Conservation (phyloP, 2,329 filamentous ascomycete genomes). For the Lachnellula cervina region DNA sequence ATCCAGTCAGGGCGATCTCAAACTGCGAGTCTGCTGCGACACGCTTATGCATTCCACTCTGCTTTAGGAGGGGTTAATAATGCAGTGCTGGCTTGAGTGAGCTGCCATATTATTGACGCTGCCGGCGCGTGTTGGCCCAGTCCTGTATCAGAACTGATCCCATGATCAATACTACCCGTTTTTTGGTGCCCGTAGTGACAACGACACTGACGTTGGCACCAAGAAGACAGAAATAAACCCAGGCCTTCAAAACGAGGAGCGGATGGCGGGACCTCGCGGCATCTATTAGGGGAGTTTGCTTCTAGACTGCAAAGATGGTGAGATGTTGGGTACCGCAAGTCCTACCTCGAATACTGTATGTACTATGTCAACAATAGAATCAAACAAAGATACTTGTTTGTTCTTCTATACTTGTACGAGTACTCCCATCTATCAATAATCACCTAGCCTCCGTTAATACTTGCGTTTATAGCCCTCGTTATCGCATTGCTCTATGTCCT, state of each 20-base stretch:
- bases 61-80: constrained; percentile 16
- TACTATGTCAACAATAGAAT: too few relatives aligned
- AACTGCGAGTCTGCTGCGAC: constrained; percentile 12
- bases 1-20: constrained; percentile 7
- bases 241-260: too few relatives aligned
- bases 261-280: too few relatives aligned
- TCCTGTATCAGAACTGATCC: constrained; percentile 15
- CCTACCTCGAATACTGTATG: background rate
- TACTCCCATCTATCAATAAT: too few relatives aligned
- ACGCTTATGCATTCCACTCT: constrained; percentile 22
- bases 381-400: too few relatives aligned
- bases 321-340: background rate
- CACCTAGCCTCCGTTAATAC: too few relatives aligned
- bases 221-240: background rate
- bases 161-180: constrained; percentile 16
- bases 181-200: background rate
- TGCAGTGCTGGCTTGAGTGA: constrained; percentile 18
- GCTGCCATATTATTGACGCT: constrained; percentile 3
- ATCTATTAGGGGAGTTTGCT: background rate
- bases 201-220: too few relatives aligned
- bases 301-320: background rate
- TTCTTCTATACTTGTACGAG: too few relatives aligned
- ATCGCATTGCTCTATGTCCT: too few relatives aligned
- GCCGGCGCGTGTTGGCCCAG: constrained; percentile 10
- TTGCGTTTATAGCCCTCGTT: too few relatives aligned